Conservation (phyloP, 1,284 basidiomycete species). For the Ganoderma lingzhi region DNA sequence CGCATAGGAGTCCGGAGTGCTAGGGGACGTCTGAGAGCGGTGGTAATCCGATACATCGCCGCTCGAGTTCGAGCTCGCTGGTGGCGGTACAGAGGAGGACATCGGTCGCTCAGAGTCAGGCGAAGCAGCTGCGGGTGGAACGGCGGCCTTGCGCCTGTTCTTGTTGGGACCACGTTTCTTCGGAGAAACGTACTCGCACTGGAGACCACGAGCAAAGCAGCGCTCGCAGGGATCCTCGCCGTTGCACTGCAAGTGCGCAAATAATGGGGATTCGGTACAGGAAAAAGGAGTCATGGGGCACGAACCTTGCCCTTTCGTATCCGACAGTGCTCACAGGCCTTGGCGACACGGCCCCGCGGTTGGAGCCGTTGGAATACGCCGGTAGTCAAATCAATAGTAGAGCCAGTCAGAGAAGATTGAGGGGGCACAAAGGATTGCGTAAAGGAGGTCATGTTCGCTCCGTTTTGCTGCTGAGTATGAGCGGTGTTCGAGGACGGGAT, state of each 20-base stretch:
- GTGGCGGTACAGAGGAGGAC: slow-evolving; percentile 27
- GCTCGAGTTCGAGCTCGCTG: slow-evolving; percentile 30
- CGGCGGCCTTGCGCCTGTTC: slow-evolving; percentile 36
- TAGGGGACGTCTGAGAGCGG: slow-evolving; percentile 10
- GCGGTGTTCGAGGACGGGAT: slow-evolving; percentile 28
- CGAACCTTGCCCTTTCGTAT: slow-evolving; percentile 51
- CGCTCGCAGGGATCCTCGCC: slow-evolving; percentile 50
- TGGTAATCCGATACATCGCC: slow-evolving; percentile 6
- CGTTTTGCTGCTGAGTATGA: slow-evolving; percentile 18
- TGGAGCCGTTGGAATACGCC: slow-evolving; percentile 70
- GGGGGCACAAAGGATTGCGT: slow-evolving; percentile 7
- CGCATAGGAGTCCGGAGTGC: slow-evolving; percentile 8
- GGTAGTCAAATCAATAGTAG: slow-evolving; percentile 63
- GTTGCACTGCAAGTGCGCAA: slow-evolving; percentile 44
- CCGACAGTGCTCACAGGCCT: slow-evolving; percentile 55
- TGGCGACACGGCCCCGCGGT: slow-evolving; percentile 55
- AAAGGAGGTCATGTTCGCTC: neutral
- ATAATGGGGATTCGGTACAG: neutral
- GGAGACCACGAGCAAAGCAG: slow-evolving; percentile 45
- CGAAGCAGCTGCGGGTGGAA: too few relatives aligned
- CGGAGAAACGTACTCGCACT: slow-evolving; percentile 58
- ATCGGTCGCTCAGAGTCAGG: neutral
- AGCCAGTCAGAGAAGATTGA: slow-evolving; percentile 49
- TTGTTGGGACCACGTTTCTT: slow-evolving; percentile 68
- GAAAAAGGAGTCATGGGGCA: slow-evolving; percentile 1